Conservation (phyloP, 163 green algal species). For the Volvox carteri region DNA sequence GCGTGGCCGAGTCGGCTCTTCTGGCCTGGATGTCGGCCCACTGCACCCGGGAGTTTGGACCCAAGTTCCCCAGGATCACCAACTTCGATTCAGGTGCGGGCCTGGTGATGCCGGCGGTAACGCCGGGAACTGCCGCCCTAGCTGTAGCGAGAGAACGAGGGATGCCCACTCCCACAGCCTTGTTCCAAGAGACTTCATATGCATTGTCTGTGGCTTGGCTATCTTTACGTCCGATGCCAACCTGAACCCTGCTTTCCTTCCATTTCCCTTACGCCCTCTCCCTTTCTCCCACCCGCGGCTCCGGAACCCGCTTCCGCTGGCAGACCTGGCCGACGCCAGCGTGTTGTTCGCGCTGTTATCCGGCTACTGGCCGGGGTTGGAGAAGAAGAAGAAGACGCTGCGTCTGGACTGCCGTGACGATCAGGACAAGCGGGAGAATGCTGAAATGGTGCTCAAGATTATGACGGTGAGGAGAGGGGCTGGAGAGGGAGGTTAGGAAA, state of each 20-base stretch:
- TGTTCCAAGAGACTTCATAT: too few relatives aligned
- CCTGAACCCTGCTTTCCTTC: not conserved
- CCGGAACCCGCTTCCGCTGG: too few relatives aligned
- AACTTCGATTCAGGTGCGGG: slow-evolving; percentile 76
- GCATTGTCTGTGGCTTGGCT: too few relatives aligned
- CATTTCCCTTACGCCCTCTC: not conserved
- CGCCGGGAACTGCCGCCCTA: too few relatives aligned
- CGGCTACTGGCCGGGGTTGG: slow-evolving; percentile 78
- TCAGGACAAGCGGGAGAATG: slow-evolving; percentile 65
- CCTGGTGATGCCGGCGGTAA: too few relatives aligned
- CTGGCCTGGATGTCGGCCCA: slow-evolving; percentile 80
- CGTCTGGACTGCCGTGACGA: slow-evolving; percentile 46
- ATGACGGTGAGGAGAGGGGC: slow-evolving; percentile 60
- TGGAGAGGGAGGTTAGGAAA: not conserved
- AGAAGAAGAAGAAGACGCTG: slow-evolving; percentile 58
- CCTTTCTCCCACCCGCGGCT: too few relatives aligned
- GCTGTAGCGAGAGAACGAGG: not conserved
- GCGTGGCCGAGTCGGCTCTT: slow-evolving; percentile 77
- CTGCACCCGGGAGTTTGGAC: slow-evolving; percentile 64
- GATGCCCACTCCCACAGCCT: not conserved
- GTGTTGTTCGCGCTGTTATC: slow-evolving; percentile 79
- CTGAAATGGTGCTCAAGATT: slow-evolving; percentile 68
- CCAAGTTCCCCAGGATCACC: slow-evolving; percentile 60
- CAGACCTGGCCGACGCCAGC: slow-evolving; percentile 47
- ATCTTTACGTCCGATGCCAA: too few relatives aligned